phyloP scores from a whole-genome alignment of 345 rosid species.

The Balakata baccata region DNA sequence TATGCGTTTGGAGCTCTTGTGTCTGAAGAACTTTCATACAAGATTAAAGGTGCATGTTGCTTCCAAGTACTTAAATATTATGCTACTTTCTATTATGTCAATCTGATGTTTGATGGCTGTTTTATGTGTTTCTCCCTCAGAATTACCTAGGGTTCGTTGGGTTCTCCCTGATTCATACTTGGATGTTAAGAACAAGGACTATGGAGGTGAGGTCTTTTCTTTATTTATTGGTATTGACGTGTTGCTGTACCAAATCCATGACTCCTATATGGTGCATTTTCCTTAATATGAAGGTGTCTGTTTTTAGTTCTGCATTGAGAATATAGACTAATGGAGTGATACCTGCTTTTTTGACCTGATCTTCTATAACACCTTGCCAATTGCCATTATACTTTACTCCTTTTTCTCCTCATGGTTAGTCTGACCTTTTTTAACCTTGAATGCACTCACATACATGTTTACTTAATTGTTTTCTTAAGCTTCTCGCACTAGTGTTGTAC shows the following conservation, averaged over 20 bases:
- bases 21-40: conserved; percentile 58
- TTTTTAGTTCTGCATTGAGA: not conserved
- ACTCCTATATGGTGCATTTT: not conserved
- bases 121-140: conserved; percentile 30
- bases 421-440: not conserved
- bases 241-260: not conserved
- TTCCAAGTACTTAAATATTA: not conserved
- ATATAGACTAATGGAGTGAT: not conserved
- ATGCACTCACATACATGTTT: not conserved
- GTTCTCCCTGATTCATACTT: conserved; percentile 97
- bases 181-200: conserved; percentile 87
- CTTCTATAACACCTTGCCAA: not conserved
- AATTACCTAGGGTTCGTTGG: conserved; percentile 79
- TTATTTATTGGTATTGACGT: not conserved
- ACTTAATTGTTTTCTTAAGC: not conserved
- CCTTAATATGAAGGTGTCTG: not conserved
- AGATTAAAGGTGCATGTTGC: conserved; percentile 60
- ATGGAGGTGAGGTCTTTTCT: conserved; percentile 62
- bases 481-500: no score
- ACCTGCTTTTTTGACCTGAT: not conserved
- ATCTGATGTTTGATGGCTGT: not conserved
- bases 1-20: conserved; percentile 89
- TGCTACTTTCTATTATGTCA: not conserved
- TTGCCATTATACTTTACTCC: not conserved
- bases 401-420: not conserved